Evolutionary conservation across 768 basidiomycete species (phyloP).

Genomic region (Collybiopsis confluens): DNA sequence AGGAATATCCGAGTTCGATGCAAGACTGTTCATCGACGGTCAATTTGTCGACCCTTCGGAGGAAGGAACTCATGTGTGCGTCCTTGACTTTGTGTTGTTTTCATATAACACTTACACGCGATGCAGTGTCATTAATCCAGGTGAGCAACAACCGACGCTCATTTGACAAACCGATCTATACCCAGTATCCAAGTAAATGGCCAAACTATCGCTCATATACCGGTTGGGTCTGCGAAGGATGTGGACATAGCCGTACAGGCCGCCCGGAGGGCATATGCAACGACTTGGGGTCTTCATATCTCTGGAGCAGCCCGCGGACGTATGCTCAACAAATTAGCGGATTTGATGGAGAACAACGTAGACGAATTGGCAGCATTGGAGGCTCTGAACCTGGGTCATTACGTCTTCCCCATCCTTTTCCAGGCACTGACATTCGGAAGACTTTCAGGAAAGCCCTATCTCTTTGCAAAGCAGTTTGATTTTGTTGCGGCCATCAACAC

Average conservation of each 20-base stretch:
- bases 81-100: conserved; percentile 7
- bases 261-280: conserved; percentile 38
- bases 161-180: conserved; percentile 5
- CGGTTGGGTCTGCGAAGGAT: conserved; percentile 52
- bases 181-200: conserved; percentile 43
- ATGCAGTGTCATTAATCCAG: conserved; percentile 52
- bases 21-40: conserved; percentile 74
- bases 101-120: conserved; percentile 26
- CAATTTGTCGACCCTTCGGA: conserved; percentile 56
- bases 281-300: conserved; percentile 37
- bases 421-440: not conserved
- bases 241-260: conserved; percentile 62
- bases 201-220: conserved; percentile 44
- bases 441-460: conserved; percentile 19
- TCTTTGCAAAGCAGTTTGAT: conserved; percentile 11
- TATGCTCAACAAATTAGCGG: conserved; percentile 41
- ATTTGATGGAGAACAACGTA: conserved; percentile 40
- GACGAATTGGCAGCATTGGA: conserved; percentile 44
- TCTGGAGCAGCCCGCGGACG: conserved; percentile 29
- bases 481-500: conserved; percentile 22
- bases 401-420: not conserved
- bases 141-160: conserved; percentile 18
- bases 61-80: conserved; percentile 60
- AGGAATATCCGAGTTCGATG: conserved; percentile 53
- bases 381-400: conserved; percentile 34